Evolutionary conservation across 345 rosid species (phyloP).

Genomic region (Trapa bicornis): DNA sequence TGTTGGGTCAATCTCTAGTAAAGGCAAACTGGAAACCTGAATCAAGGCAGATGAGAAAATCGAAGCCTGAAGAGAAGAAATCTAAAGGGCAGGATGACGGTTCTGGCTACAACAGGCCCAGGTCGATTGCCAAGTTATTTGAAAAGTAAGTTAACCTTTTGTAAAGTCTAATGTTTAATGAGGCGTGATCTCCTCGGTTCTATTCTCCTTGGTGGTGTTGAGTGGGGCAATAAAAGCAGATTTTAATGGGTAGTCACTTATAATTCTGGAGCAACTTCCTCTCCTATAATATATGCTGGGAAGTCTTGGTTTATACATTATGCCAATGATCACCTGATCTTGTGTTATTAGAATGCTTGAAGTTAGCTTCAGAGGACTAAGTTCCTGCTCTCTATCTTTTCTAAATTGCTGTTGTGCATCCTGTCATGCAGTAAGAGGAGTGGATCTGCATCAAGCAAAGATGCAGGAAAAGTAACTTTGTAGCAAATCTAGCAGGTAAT

Average conservation of each 20-base stretch:
- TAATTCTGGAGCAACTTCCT: not conserved
- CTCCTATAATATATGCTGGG: not conserved
- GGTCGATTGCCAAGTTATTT: conserved; percentile 32
- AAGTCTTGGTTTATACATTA: not conserved
- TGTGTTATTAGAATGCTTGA: not conserved
- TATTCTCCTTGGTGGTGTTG: not conserved
- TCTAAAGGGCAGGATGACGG: conserved; percentile 27
- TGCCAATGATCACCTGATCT: not conserved
- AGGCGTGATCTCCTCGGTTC: not conserved
- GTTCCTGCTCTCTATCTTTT: not conserved
- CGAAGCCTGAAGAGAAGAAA: conserved; percentile 25
- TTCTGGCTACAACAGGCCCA: conserved; percentile 50
- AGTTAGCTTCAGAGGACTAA: not conserved
- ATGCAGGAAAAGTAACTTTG: not conserved
- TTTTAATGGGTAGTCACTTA: not conserved
- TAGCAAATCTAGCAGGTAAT: not conserved
- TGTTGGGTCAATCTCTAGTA: conserved; percentile 68
- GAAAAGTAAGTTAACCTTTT: conserved; percentile 24
- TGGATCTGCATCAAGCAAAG: not conserved
- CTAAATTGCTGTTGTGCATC: not conserved
- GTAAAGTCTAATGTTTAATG: not conserved
- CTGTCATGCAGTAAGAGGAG: not conserved
- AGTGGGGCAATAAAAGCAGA: not conserved
- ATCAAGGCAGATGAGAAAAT: conserved; percentile 35
- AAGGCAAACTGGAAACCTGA: conserved; percentile 74